These are phyloP conservation scores for Ogataea methylovora DNA, from an alignment of 805 yeast species.

Conservation along the genomic window DNA sequence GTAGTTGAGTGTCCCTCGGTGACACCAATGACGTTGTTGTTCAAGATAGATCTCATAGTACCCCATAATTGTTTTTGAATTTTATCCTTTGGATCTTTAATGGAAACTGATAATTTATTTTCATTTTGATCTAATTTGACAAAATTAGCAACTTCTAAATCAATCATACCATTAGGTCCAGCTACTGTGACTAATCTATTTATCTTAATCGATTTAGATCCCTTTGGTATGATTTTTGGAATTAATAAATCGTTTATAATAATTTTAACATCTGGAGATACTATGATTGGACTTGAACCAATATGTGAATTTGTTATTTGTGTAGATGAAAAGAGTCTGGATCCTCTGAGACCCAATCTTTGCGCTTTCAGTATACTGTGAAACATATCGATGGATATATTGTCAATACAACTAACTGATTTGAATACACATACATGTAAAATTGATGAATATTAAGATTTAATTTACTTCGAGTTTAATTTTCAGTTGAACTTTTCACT, in stretches of 20 bases:
- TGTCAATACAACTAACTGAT: too few species aligned
- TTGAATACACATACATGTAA: too few species aligned
- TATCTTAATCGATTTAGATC: conserved; percentile 49
- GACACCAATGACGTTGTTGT: conserved; percentile 79
- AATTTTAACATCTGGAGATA: conserved; percentile 55
- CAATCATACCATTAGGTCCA: conserved; percentile 75
- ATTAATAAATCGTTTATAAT: conserved; percentile 39
- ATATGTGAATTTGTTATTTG: conserved; percentile 47
- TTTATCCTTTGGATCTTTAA: conserved; percentile 54
- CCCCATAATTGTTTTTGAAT: conserved; percentile 93
- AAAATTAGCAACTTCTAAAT: conserved; percentile 66
- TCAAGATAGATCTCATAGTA: conserved; percentile 70
- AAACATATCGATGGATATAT: too few species aligned
- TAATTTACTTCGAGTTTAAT: too few species aligned
- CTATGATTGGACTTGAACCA: conserved; percentile 70
- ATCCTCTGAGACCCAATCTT: too few species aligned
- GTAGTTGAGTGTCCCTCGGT: conserved; percentile 89
- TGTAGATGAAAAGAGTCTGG: conserved; percentile 29
- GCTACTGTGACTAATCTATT: conserved; percentile 50
- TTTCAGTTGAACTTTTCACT: too few species aligned
- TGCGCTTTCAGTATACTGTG: too few species aligned
- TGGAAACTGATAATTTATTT: conserved; percentile 31
- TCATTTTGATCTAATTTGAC: conserved; percentile 35
- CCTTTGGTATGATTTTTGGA: conserved; percentile 60
- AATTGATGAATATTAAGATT: too few species aligned